phyloP scores from a whole-genome alignment of 371 early-diverging fungal genomes.

The Mucor velutinosus region DNA sequence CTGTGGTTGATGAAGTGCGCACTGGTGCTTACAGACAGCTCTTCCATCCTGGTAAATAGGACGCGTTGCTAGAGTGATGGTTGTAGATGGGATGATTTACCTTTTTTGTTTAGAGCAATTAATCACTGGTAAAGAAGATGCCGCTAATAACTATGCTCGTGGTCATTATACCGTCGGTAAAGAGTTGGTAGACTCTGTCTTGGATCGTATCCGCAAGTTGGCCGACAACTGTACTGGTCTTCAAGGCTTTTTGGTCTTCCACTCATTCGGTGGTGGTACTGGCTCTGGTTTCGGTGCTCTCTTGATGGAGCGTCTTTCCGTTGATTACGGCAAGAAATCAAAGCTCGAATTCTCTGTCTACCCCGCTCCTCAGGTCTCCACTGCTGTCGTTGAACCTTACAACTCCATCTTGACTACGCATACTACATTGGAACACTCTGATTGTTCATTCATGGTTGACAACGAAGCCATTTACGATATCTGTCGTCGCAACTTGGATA shows the following conservation, averaged over 20 bases:
- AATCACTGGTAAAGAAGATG: slow-evolving; percentile 99
- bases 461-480: slow-evolving; percentile 99
- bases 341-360: slow-evolving; percentile 99
- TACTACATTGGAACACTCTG: slow-evolving; percentile 98
- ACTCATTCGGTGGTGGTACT: slow-evolving; percentile 99
- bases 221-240: slow-evolving; percentile 98
- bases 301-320: slow-evolving; percentile 94
- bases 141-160: slow-evolving; percentile 99
- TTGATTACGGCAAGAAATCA: slow-evolving; percentile 98
- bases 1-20: slow-evolving; percentile 97
- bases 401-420: slow-evolving; percentile 99
- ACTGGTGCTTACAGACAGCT: slow-evolving; percentile 95
- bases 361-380: slow-evolving; percentile 98
- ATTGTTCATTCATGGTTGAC: slow-evolving; percentile 99
- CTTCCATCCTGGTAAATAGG: slow-evolving; percentile 89
- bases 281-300: slow-evolving; percentile 99
- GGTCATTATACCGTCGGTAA: slow-evolving; percentile 99
- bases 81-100: slow-evolving; percentile 85
- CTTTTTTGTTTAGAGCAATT: slow-evolving; percentile 95
- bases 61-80: neutral
- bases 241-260: slow-evolving; percentile 97
- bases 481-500: slow-evolving; percentile 97
- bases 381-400: slow-evolving; percentile 98
- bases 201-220: slow-evolving; percentile 97
- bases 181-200: slow-evolving; percentile 95